Percentiles rank a stretch among this genome's conserved stretches.
These are phyloP conservation scores for Phenoliferia sp. DNA, from an alignment of 1,284 basidiomycete genomes.

Conservation along the genomic window DNA sequence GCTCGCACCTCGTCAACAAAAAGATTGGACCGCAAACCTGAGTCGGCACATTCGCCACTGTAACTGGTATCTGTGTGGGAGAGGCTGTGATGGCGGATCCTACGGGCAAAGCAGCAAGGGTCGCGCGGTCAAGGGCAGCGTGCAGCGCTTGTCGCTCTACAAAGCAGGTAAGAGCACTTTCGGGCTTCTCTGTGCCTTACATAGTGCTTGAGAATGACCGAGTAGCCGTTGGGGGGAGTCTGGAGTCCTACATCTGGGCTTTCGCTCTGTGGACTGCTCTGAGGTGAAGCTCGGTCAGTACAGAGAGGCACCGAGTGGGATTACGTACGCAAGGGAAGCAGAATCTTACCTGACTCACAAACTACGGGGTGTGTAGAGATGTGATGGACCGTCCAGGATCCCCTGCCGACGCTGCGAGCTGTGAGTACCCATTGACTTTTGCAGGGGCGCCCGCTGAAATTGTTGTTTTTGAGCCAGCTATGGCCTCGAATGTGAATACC, in stretches of 20 bases:
- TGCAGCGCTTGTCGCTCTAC: background rate
- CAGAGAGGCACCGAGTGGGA: background rate
- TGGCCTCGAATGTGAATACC: conserved; percentile 3
- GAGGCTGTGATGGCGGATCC: background rate
- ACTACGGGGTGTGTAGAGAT: background rate
- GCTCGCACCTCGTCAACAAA: background rate
- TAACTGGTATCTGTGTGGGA: background rate
- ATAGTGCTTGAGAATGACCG: background rate
- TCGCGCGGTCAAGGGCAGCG: background rate
- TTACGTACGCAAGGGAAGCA: background rate
- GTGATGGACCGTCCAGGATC: conserved; percentile 1
- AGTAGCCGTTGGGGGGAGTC: background rate
- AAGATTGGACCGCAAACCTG: background rate
- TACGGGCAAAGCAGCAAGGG: conserved; percentile 2
- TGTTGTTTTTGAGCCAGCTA: background rate
- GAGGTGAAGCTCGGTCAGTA: background rate
- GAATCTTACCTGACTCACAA: background rate
- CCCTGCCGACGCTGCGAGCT: conserved; percentile 3
- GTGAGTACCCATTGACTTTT: background rate
- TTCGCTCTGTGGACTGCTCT: background rate
- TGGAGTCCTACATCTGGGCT: background rate
- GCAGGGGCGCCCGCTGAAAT: background rate
- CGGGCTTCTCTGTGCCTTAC: background rate
- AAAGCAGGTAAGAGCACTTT: background rate
- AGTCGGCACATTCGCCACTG: too few species aligned